Evolutionary conservation across 2,329 filamentous ascomycete species (phyloP), one percentile per base, ranked within the genome.

Genomic region (Microcera coccophila): DNA sequence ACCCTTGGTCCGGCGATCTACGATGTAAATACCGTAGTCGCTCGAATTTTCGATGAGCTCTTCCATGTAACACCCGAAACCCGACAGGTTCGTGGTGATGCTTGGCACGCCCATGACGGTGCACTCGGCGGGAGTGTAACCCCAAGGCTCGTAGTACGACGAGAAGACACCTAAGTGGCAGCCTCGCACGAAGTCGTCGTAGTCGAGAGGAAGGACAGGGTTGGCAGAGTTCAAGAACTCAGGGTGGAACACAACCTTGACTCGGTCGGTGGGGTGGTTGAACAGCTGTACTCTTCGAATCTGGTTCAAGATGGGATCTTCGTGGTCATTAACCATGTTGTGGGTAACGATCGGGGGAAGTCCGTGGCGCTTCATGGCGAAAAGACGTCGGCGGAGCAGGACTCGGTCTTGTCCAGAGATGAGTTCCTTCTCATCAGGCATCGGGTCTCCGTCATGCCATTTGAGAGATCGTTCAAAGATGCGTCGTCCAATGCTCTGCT

Each of bases 41-140:
- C 86, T 87, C 31, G 91, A 94, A 69, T 97, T 97, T 70, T 97
- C 91, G 54, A 98, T 97, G 55, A 97, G 72, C 69, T 97, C 93
- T 68, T 98, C 93, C 93, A 98, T 98, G 68, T 98, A 97, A 70
- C 93, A 97, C 38, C 93, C 93, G 61, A 98, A 98, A 16, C 93
- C 93, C 5, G 93, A 97, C 34, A 98, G 73, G 68, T 98, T 98
- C 20, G 91, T 97, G 10, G 93, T 97, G 69, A 98, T 96, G 67
- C 89, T 95, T 33, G 93, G 93, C 31, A 98, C 90, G 58, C 93
- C 93, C 93, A 97, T 97, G 50, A 97, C 93, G 0, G 93, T 97
- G 68, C 93, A 98, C 68, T 97, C 93, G 39, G 93, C 91, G 0
- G 91, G 93, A 2, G 93, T 98, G 69, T 98, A 98, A 35, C 93